phyloP scores from a whole-genome alignment of 169 alveolate genomes.

The Sarcocystis neurona region DNA sequence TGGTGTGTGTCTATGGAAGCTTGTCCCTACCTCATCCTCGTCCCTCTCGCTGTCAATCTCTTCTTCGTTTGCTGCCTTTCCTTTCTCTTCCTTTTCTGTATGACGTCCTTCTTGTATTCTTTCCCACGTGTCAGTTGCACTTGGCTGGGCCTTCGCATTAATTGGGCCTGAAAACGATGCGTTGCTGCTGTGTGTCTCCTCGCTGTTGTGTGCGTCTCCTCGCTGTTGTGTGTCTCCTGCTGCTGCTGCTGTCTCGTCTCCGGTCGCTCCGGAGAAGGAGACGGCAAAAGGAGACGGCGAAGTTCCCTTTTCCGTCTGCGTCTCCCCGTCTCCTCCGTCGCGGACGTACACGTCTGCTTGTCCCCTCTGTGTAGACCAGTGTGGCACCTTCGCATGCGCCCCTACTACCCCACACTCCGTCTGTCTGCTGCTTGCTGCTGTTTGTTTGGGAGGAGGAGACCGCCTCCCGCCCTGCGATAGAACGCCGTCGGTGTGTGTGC shows the following conservation, averaged over 20 bases:
- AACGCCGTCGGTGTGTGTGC: too few species aligned
- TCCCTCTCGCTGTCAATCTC: neutral
- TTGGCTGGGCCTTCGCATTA: neutral
- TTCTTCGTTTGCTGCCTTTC: neutral
- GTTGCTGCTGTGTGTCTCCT: neutral
- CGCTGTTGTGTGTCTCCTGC: neutral
- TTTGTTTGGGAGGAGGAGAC: too few species aligned
- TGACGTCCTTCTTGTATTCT: neutral
- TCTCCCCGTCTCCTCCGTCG: too few species aligned
- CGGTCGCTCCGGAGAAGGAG: too few species aligned
- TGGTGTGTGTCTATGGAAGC: neutral
- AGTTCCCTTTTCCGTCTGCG: too few species aligned
- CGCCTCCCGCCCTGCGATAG: too few species aligned
- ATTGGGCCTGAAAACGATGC: neutral
- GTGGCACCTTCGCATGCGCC: too few species aligned
- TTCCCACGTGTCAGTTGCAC: neutral
- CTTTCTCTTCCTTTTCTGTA: neutral
- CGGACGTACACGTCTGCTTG: too few species aligned
- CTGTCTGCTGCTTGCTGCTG: too few species aligned
- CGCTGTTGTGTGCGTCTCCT: neutral
- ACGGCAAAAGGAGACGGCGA: too few species aligned
- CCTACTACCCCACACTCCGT: too few species aligned
- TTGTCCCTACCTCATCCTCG: neutral
- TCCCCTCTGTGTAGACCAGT: too few species aligned
- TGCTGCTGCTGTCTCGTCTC: neutral